phyloP scores from a whole-genome alignment of 768 basidiomycete species.

The Exidia glandulosa region DNA sequence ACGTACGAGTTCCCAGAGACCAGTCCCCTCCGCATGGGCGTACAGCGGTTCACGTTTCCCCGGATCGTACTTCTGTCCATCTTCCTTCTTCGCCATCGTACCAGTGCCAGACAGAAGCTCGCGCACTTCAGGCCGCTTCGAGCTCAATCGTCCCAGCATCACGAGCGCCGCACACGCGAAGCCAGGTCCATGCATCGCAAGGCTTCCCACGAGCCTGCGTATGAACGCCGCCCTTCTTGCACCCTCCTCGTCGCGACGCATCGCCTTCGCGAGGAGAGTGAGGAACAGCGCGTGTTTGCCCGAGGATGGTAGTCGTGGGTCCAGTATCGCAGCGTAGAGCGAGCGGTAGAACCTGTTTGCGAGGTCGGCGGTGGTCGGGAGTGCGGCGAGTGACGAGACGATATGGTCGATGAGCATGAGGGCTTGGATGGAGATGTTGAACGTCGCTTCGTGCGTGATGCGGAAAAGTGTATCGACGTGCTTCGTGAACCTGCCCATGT shows the following conservation, averaged over 20 bases:
- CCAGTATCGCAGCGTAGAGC: slow-evolving; percentile 81
- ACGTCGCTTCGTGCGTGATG: slow-evolving; percentile 91
- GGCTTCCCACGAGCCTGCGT: slow-evolving; percentile 70
- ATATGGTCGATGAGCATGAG: slow-evolving; percentile 85
- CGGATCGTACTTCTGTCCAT: slow-evolving; percentile 53
- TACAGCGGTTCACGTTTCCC: slow-evolving; percentile 84
- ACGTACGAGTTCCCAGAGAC: slow-evolving; percentile 85
- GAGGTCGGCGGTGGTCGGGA: slow-evolving; percentile 36
- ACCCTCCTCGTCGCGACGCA: slow-evolving; percentile 53
- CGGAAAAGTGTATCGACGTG: slow-evolving; percentile 91
- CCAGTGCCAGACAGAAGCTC: slow-evolving; percentile 1
- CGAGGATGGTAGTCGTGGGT: slow-evolving; percentile 65
- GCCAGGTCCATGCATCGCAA: slow-evolving; percentile 68
- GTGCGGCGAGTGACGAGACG: slow-evolving; percentile 37
- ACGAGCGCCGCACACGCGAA: slow-evolving; percentile 84
- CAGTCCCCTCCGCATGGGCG: slow-evolving; percentile 65
- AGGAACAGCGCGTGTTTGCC: slow-evolving; percentile 92
- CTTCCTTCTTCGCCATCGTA: slow-evolving; percentile 9
- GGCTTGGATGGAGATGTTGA: slow-evolving; percentile 92
- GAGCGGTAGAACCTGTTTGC: slow-evolving; percentile 57
- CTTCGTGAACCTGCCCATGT: slow-evolving; percentile 50
- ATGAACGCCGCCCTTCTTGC: slow-evolving; percentile 73
- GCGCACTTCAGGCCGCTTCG: background rate
- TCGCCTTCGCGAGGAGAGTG: slow-evolving; percentile 82
- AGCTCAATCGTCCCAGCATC: slow-evolving; percentile 36